phyloP scores from a whole-genome alignment of 1,284 basidiomycete genomes.

The Moniliella sp. region DNA sequence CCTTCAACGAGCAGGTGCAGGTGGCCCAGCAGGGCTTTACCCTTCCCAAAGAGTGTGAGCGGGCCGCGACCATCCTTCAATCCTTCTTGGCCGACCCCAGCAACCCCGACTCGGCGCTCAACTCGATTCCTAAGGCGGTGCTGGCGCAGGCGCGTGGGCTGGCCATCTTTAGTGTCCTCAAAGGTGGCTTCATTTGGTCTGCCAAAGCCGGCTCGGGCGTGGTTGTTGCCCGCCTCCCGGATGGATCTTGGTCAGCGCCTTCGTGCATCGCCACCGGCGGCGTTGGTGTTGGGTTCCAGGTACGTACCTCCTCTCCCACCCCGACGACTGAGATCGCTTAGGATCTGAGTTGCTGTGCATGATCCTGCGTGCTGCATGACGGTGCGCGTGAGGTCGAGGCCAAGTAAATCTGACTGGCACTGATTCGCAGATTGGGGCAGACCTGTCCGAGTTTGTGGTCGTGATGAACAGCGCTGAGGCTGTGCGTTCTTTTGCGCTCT shows the following conservation, averaged over 20 bases:
- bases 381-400: too few relatives aligned
- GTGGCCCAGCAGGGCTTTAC: conserved; percentile 23
- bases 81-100: conserved; percentile 77
- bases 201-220: conserved; percentile 84
- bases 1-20: conserved; percentile 16
- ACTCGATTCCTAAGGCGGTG: conserved; percentile 86
- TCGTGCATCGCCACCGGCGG: conserved; percentile 85
- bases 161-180: conserved; percentile 77
- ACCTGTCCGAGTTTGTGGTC: conserved; percentile 35
- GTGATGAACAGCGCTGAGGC: conserved; percentile 28
- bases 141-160: conserved; percentile 65
- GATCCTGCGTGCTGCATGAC: conserved; percentile 80
- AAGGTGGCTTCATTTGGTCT: conserved; percentile 69
- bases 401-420: too few relatives aligned
- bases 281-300: conserved; percentile 67
- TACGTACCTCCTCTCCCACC: neutral
- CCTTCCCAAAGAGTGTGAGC: conserved; percentile 39
- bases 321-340: conserved; percentile 47
- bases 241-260: conserved; percentile 90
- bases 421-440: conserved; percentile 15
- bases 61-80: conserved; percentile 69
- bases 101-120: conserved; percentile 69
- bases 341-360: conserved; percentile 68
- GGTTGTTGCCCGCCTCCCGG: conserved; percentile 76
- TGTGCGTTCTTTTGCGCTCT: conserved; percentile 19